Base-by-base conservation (phyloP, 192 early-diverging fungal genomes). In the Paraglomus brasilianum region DNA sequence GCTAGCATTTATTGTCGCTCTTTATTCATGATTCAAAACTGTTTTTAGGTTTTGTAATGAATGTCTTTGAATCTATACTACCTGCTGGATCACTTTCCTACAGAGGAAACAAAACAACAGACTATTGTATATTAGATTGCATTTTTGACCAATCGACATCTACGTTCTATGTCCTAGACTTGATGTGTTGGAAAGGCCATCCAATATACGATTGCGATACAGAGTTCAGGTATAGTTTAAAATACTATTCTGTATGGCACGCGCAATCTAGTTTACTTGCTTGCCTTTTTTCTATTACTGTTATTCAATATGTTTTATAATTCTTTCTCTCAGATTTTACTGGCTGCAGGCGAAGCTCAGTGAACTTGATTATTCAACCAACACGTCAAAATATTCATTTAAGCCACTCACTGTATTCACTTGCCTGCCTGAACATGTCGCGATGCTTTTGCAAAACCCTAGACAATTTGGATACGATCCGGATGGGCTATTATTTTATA, bases 121-220 rank as follows among this genome's bases (percentile, higher is more conserved):
- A 86, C 52, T 84, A 81, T 56, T 83, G 85, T 72, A 86, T 86
- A 22, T 59, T 86, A 30, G 85, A 86, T 47, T 86, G 85, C 63
- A 72, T 86, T 17, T 86, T 80, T 58, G 81, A 83, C 58, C 75
- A 80, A 15, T 61, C 63, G 5, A 74, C 76, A 8, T 74, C 75
- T 65, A 83, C 81, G 8, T 86, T 78, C 55, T 84, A 83, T 76
- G 82, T 83, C 1, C 44, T 86, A 42, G 85, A 86, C 68, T 74
- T 86, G 10, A 82, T 86, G 82, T 86, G 85, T 42, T 86, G 85
- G 85, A 81, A 81, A 47, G 83, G 83, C 0, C 83, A 86, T 42
- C 72, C 85, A n/a, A 81, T 84, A 2, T 84, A 84, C 47, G 85
- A 86, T 47, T 86, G 85, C 47, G 85, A 86, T 68, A 86, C 85